Evolutionary conservation across 2,329 filamentous ascomycete genomes (phyloP).

Genomic region (Sporothrix dimorphospora): DNA sequence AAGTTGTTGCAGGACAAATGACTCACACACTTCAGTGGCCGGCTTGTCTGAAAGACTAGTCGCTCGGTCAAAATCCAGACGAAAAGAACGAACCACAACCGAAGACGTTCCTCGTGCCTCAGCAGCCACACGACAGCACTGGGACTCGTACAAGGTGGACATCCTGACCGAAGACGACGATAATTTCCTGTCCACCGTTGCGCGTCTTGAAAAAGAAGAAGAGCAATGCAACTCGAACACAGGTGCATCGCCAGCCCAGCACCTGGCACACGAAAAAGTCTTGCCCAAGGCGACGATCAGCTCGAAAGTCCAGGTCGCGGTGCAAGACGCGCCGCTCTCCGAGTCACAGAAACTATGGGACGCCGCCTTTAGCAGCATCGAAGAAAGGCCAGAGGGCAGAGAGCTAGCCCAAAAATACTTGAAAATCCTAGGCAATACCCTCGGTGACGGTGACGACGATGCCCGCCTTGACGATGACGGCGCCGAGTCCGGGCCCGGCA

Average conservation of each 20-base stretch:
- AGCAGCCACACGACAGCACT: neutral
- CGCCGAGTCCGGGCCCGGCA: neutral
- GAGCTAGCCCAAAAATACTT: conserved; percentile 17
- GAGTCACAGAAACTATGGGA: conserved; percentile 18
- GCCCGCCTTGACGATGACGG: neutral
- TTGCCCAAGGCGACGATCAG: too few relatives aligned
- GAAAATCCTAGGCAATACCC: neutral
- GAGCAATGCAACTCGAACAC: neutral
- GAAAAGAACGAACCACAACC: neutral
- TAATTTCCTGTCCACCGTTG: neutral
- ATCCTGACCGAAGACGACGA: neutral
- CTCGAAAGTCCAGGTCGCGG: neutral
- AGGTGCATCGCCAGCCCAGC: neutral
- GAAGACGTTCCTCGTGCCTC: neutral
- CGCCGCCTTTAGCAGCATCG: conserved; percentile 10
- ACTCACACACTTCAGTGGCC: neutral
- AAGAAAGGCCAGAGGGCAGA: neutral
- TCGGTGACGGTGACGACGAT: neutral
- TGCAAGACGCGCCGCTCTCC: neutral
- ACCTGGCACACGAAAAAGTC: neutral
- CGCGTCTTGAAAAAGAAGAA: neutral
- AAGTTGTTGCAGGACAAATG: neutral
- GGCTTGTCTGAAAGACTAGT: neutral
- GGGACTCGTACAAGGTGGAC: neutral
- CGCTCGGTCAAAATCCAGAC: neutral